These are phyloP conservation scores for Colletotrichum tropicicola DNA, from an alignment of 2,329 filamentous ascomycete species.

Conservation along the genomic window DNA sequence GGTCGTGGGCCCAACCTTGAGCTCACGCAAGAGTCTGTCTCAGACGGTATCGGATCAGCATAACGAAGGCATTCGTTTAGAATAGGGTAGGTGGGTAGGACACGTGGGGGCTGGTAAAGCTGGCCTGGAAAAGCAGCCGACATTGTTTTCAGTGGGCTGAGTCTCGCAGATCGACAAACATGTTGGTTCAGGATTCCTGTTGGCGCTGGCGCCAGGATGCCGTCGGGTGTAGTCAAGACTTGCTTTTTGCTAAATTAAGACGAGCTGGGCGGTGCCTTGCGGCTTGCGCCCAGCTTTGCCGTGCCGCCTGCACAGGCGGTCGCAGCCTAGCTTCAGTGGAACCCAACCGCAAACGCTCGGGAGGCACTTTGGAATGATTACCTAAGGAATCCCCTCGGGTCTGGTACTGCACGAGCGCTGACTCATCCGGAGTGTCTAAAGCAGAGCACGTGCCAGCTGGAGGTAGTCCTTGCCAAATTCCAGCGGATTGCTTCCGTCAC, in stretches of 20 bases:
- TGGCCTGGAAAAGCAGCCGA: neutral
- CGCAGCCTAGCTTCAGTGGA: neutral
- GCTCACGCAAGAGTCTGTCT: neutral
- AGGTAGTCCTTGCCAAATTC: constrained; percentile 15
- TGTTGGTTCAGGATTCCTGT: neutral
- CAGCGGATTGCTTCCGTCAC: constrained; percentile 14
- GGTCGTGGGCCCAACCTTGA: neutral
- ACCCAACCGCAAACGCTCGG: neutral
- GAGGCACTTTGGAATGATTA: neutral
- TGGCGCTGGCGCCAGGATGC: neutral
- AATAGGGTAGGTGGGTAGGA: neutral
- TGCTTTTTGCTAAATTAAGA: constrained; percentile 14
- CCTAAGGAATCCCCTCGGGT: neutral
- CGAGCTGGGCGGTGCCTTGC: constrained; percentile 1
- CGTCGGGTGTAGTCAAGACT: constrained; percentile 1
- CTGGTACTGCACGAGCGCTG: too few relatives aligned
- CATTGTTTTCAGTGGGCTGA: neutral
- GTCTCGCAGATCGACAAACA: neutral
- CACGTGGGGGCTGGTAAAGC: neutral
- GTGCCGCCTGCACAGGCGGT: neutral
- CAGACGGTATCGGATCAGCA: neutral
- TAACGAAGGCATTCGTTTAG: neutral
- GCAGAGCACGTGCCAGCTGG: constrained; percentile 4
- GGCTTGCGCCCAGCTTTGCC: neutral
- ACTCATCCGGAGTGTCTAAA: neutral